Percentiles rank a stretch among this genome's conserved stretches.
phyloP scores from a whole-genome alignment of 768 basidiomycete species.

The Lactarius sanguifluus region DNA sequence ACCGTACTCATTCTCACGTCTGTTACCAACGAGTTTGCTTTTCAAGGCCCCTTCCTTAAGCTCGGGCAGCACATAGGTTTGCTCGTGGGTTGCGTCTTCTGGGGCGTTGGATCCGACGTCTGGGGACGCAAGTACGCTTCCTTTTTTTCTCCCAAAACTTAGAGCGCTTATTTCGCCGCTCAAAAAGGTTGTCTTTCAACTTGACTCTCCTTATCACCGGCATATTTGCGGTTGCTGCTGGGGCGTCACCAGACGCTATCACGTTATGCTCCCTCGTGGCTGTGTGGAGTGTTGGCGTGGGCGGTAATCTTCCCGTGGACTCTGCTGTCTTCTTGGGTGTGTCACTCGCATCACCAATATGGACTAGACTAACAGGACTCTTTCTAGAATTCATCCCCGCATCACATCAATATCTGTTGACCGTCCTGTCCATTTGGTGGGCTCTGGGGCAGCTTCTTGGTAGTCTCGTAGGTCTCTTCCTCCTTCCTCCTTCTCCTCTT shows the following conservation, averaged over 20 bases:
- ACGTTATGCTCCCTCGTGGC: constrained; percentile 54
- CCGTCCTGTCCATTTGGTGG: constrained; percentile 79
- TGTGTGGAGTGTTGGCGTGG: constrained; percentile 66
- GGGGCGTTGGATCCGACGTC: constrained; percentile 66
- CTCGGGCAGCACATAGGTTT: constrained; percentile 73
- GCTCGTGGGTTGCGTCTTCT: constrained; percentile 65
- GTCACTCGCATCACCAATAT: constrained; percentile 21
- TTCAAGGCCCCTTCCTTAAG: constrained; percentile 59
- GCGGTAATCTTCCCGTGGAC: constrained; percentile 74
- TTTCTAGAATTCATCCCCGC: constrained; percentile 64
- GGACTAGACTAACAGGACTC: too few species aligned
- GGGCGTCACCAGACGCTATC: constrained; percentile 54
- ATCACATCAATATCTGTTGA: constrained; percentile 73
- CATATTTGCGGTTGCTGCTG: constrained; percentile 63
- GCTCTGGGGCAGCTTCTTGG: constrained; percentile 70
- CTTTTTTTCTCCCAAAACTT: constrained; percentile 1
- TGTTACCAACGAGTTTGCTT: constrained; percentile 63
- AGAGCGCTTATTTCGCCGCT: background rate
- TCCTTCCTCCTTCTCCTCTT: background rate
- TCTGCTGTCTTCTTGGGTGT: constrained; percentile 72
- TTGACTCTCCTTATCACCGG: constrained; percentile 67
- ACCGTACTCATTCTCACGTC: constrained; percentile 65
- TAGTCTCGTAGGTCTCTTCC: constrained; percentile 38
- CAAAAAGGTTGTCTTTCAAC: constrained; percentile 61
- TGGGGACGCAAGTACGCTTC: constrained; percentile 61